Percentiles rank a stretch among this genome's conserved stretches.
Evolutionary conservation across 2,329 filamentous ascomycete species (phyloP).

Genomic region (Fusarium keratoplasticum): DNA sequence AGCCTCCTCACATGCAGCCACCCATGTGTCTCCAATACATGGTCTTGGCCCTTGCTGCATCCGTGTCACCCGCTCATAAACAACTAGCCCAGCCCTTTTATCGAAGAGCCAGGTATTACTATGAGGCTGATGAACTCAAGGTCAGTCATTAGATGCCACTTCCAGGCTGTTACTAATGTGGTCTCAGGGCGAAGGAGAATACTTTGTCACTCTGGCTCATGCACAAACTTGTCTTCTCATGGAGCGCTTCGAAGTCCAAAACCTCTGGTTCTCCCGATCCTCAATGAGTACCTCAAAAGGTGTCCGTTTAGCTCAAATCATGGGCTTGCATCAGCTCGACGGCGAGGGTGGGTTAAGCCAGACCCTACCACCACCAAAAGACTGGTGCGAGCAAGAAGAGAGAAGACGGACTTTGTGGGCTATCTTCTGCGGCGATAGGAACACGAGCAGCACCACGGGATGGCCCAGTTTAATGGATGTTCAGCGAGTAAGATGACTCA

Average conservation of each 20-base stretch:
- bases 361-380: constrained; percentile 76
- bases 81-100: constrained; percentile 35
- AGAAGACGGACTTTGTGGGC: constrained; percentile 85
- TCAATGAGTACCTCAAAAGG: constrained; percentile 82
- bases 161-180: background rate
- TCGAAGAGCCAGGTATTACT: constrained; percentile 34
- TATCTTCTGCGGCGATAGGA: constrained; percentile 81
- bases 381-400: constrained; percentile 81
- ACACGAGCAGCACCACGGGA: constrained; percentile 85
- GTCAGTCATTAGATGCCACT: background rate
- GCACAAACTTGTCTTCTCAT: constrained; percentile 82
- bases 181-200: constrained; percentile 36
- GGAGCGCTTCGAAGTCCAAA: constrained; percentile 80
- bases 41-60: constrained; percentile 34
- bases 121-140: constrained; percentile 41
- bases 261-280: constrained; percentile 83
- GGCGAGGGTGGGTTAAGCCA: constrained; percentile 75
- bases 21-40: constrained; percentile 44
- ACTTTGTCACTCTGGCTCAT: constrained; percentile 70
- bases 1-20: constrained; percentile 41
- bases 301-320: constrained; percentile 77
- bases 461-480: constrained; percentile 87
- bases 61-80: constrained; percentile 16
- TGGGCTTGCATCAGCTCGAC: constrained; percentile 83
- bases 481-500: constrained; percentile 60